Percentiles rank a stretch among this genome's conserved stretches.
Evolutionary conservation across 2,329 filamentous ascomycete species (phyloP).

Genomic region (Trichophyton simii): DNA sequence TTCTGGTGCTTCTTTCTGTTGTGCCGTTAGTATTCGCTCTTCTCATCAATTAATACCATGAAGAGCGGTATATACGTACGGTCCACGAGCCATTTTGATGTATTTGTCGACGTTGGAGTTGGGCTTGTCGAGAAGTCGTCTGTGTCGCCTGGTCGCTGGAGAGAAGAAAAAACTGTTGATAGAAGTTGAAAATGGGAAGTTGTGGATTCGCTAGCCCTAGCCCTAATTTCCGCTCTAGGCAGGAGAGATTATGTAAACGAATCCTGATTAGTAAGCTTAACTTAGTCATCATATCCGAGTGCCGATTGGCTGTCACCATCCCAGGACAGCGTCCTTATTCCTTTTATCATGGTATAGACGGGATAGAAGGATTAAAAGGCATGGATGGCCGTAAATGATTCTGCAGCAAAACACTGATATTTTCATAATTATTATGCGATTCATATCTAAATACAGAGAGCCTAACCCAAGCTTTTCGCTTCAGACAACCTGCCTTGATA

Average conservation of each 20-base stretch:
- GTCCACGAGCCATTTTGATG: conserved; percentile 44
- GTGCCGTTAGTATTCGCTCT: not conserved
- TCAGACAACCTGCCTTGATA: too few relatives aligned
- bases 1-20: conserved; percentile 97
- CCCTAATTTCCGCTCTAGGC: conserved; percentile 3
- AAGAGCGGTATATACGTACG: conserved; percentile 35
- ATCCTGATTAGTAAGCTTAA: not conserved
- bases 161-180: not conserved
- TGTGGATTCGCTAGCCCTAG: conserved; percentile 4
- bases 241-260: not conserved
- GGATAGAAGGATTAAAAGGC: too few relatives aligned
- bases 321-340: too few relatives aligned
- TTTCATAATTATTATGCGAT: too few relatives aligned
- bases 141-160: conserved; percentile 13
- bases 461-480: too few relatives aligned
- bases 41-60: not conserved
- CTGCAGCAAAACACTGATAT: too few relatives aligned
- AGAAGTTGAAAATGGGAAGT: not conserved
- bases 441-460: too few relatives aligned
- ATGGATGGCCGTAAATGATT: too few relatives aligned
- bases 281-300: too few relatives aligned
- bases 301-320: too few relatives aligned
- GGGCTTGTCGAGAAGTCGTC: conserved; percentile 6
- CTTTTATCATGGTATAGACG: too few relatives aligned
- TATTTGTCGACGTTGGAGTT: conserved; percentile 17